Evolutionary conservation across 2,329 filamentous ascomycete species (phyloP).

Genomic region (Trichoderma gracile): DNA sequence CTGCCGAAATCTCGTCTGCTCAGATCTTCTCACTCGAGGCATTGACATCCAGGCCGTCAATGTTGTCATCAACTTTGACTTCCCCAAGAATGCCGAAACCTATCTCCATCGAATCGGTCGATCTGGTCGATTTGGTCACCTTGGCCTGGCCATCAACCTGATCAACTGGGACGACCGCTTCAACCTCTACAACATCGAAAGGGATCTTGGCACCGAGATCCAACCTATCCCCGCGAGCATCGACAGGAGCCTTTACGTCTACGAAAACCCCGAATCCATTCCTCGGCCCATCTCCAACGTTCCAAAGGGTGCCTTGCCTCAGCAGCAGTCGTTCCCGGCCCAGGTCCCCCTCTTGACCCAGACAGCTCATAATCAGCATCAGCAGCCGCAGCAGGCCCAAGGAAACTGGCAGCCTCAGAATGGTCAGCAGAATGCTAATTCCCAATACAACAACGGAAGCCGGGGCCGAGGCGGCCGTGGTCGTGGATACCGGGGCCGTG

Average conservation of each 20-base stretch:
- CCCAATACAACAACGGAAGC: conserved; percentile 37
- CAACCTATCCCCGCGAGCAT: conserved; percentile 92
- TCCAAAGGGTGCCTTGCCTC: conserved; percentile 36
- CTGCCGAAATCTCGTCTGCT: conserved; percentile 97
- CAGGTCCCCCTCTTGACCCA: conserved; percentile 25
- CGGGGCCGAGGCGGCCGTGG: conserved; percentile 43
- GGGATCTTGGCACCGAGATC: conserved; percentile 95
- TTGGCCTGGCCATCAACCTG: conserved; percentile 96
- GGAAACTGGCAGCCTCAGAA: conserved; percentile 47
- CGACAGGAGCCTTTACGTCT: conserved; percentile 97
- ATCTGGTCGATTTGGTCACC: conserved; percentile 93
- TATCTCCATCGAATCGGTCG: conserved; percentile 98
- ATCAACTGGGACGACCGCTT: conserved; percentile 99
- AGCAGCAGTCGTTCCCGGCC: conserved; percentile 28
- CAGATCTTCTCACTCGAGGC: conserved; percentile 93
- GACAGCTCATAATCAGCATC: conserved; percentile 23
- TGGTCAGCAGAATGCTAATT: conserved; percentile 41
- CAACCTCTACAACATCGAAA: conserved; percentile 98
- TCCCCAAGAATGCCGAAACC: conserved; percentile 98
- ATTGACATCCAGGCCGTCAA: conserved; percentile 99
- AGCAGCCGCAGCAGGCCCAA: conserved; percentile 33
- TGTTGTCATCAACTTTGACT: conserved; percentile 99
- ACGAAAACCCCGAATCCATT: conserved; percentile 93
- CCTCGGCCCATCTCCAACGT: conserved; percentile 72
- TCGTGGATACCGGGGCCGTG: conserved; percentile 44